Percentiles rank a stretch among this genome's conserved stretches.
Conservation (phyloP, 139 green algal genomes). For the Tetradesmus obliquus region DNA sequence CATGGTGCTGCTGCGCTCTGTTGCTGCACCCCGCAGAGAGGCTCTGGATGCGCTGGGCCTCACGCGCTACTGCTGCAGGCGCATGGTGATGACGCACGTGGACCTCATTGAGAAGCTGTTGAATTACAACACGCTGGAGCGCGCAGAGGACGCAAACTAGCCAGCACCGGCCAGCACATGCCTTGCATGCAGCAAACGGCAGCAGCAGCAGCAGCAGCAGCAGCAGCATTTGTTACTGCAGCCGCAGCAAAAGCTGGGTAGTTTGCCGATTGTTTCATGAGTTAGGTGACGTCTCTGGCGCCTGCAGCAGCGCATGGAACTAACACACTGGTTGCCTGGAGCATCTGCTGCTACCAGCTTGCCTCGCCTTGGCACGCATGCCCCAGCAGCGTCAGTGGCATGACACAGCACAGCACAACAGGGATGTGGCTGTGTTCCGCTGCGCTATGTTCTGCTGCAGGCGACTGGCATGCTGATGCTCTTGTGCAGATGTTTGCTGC, state of each 20-base stretch:
- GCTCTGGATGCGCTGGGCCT: constrained; percentile 95
- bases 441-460: not conserved
- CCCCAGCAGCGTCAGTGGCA: not conserved
- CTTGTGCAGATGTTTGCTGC: not conserved
- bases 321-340: not conserved
- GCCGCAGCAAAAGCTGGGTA: not conserved
- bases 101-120: constrained; percentile 99
- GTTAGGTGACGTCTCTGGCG: no score
- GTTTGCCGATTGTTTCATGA: no score
- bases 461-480: not conserved
- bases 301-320: no score
- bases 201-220: not conserved
- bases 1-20: not conserved
- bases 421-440: not conserved
- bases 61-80: constrained; percentile 97
- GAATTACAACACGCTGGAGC: constrained; percentile 97
- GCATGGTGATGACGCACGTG: constrained; percentile 99
- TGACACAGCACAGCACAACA: not conserved
- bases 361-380: not conserved
- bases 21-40: constrained; percentile 79
- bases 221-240: not conserved
- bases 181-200: not conserved
- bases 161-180: not conserved
- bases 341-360: not conserved
- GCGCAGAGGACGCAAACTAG: constrained; percentile 39